phyloP scores from a whole-genome alignment of 192 early-diverging fungal species.

The Rhizophagus sp. region DNA sequence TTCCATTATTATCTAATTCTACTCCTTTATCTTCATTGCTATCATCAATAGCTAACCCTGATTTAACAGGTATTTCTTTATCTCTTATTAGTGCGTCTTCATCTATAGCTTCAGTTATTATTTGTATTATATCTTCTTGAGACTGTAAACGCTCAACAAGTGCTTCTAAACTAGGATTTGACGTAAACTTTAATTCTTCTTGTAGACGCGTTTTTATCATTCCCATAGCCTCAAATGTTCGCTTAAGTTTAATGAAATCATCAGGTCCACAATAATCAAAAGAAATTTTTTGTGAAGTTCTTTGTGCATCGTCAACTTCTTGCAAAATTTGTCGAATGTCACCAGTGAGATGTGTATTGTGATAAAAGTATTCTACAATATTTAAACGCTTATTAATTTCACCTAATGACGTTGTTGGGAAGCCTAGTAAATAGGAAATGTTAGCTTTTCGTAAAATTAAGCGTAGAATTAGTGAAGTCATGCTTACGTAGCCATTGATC shows the following conservation, averaged over 20 bases:
- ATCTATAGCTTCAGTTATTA: slow-evolving; percentile 49
- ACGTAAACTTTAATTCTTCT: not conserved
- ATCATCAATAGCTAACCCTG: not conserved
- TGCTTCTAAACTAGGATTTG: slow-evolving; percentile 17
- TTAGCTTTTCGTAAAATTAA: not conserved
- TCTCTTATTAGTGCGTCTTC: slow-evolving; percentile 44
- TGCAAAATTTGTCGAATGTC: slow-evolving; percentile 53
- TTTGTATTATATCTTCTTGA: slow-evolving; percentile 39
- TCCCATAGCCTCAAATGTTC: slow-evolving; percentile 56
- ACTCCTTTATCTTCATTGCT: not conserved
- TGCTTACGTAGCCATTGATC: slow-evolving; percentile 59
- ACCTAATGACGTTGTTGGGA: slow-evolving; percentile 63
- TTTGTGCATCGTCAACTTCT: slow-evolving; percentile 64
- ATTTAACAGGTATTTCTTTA: slow-evolving; percentile 16
- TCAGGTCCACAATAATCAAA: slow-evolving; percentile 62
- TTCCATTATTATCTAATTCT: not conserved
- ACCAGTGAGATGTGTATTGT: slow-evolving; percentile 52
- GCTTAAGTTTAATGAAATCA: slow-evolving; percentile 62
- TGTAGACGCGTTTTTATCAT: slow-evolving; percentile 39
- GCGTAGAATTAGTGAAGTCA: not conserved
- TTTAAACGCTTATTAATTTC: slow-evolving; percentile 74
- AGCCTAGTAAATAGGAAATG: slow-evolving; percentile 38
- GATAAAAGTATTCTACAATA: slow-evolving; percentile 71
- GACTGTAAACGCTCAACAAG: slow-evolving; percentile 45
- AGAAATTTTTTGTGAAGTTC: slow-evolving; percentile 70